phyloP scores from a whole-genome alignment of 768 basidiomycete genomes.

The Coprinellus micaceus region DNA sequence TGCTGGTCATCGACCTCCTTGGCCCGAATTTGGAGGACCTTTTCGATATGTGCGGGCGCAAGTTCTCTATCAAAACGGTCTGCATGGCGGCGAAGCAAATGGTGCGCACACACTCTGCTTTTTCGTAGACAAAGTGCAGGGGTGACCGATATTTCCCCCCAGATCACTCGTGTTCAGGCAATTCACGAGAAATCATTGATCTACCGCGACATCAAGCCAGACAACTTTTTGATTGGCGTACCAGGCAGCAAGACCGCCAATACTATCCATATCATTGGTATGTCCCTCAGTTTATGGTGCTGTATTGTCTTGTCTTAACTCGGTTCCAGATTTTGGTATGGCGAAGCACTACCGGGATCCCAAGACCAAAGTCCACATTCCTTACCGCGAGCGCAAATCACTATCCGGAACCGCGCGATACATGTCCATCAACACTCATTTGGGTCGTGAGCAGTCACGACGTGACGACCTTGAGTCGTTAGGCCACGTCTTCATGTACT shows the following conservation, averaged over 20 bases:
- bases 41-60: constrained; percentile 98
- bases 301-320: constrained; percentile 8
- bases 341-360: constrained; percentile 99
- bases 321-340: constrained; percentile 87
- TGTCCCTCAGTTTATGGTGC: constrained; percentile 25
- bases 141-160: constrained; percentile 7
- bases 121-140: neutral
- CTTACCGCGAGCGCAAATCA: constrained; percentile 98
- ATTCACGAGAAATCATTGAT: constrained; percentile 99
- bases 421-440: constrained; percentile 99
- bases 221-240: constrained; percentile 97
- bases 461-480: constrained; percentile 95
- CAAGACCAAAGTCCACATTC: constrained; percentile 95
- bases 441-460: constrained; percentile 92
- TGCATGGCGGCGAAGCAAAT: constrained; percentile 99
- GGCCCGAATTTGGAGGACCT: constrained; percentile 98
- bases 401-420: constrained; percentile 95
- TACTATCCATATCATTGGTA: constrained; percentile 81
- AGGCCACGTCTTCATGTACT: constrained; percentile 99
- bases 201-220: constrained; percentile 98
- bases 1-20: constrained; percentile 88
- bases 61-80: constrained; percentile 96
- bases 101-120: constrained; percentile 42
- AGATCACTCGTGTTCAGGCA: constrained; percentile 95
- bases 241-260: constrained; percentile 89